Base-by-base conservation (phyloP, 1,284 basidiomycete genomes). In the Ceratorhiza oryzae-sativae region DNA sequence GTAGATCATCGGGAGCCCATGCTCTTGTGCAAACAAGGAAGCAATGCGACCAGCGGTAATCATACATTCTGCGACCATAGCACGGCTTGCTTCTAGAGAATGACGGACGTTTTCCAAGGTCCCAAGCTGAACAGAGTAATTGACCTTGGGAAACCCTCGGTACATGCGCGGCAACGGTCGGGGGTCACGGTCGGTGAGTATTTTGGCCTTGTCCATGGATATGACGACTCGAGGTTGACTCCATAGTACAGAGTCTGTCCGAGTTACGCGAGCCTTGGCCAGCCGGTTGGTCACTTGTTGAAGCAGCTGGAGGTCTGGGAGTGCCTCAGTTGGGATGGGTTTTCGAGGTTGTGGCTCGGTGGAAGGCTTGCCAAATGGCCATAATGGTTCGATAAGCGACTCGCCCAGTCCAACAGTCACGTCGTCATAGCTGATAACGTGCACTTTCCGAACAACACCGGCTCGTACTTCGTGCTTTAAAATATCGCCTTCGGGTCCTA, bases 31-130 rank as follows among this genome's bases (percentile, higher is more conserved):
- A 81, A 92, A 96, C 41, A 82, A 81, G 18, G 94, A 97, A 0
- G 91, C 91, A 1, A 90, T 84, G 0, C 91, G 87, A 71, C 90
- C 90, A 0, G 94, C 94, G 12, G 92, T 78, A 76, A 95, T 90
- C 92, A 97, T 97, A 77, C 86, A 83, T 80, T 98, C 95, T 0
- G 90, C 84, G 5, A 99, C 88, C 58, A 95, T 79, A 46, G 79
- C 77, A 30, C 75, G 73, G 6, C 79, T 76, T 13, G 73, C 75
- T 20, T 71, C 76, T 41, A 71, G 36, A 10, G 68, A 72, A 23
- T 67, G 13, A 6, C 3, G 10, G 10, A 27, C 18, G 23, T 55
- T 39, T 18, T 53, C 15, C 49, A 67, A 34, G 68, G 70, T 73
- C 15, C 67, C 48, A 2, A 73, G 65, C 0, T 76, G 71, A 0